Evolutionary conservation across 225 moss, liverwort and hornwort species (phyloP).

Genomic region (Sphagnum tenellum): DNA sequence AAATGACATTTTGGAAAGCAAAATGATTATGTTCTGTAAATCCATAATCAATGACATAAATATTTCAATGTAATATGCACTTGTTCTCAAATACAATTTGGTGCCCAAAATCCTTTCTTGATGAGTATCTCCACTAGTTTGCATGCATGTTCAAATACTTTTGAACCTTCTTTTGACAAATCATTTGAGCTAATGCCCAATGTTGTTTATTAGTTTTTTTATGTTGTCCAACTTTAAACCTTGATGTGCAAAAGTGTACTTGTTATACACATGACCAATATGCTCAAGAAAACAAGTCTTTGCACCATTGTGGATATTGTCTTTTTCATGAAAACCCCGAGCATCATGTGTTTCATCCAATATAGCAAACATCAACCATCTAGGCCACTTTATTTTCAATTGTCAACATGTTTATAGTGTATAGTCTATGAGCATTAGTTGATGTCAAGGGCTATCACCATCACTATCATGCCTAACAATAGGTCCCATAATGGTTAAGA

Average conservation of each 20-base stretch:
- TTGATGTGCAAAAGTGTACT: background rate
- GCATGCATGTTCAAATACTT: background rate
- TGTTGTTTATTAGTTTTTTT: background rate
- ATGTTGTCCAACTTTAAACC: background rate
- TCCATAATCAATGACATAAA: background rate
- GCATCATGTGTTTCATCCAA: background rate
- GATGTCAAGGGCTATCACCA: background rate
- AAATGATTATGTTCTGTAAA: background rate
- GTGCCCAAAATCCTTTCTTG: background rate
- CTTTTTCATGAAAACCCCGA: background rate
- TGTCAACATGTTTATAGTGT: too few relatives aligned
- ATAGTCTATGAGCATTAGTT: background rate
- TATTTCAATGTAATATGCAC: background rate
- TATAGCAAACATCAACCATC: background rate
- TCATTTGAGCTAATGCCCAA: background rate
- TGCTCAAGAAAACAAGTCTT: background rate
- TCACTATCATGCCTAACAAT: constrained; percentile 1
- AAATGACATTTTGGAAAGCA: too few relatives aligned
- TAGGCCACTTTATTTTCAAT: background rate
- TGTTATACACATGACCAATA: background rate
- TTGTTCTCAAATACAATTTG: background rate
- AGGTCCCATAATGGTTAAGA: background rate
- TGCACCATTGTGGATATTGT: background rate
- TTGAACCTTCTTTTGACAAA: background rate
- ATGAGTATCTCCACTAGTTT: background rate